phyloP scores from a whole-genome alignment of 1,284 basidiomycete species.

The Melampsora allii-populina region DNA sequence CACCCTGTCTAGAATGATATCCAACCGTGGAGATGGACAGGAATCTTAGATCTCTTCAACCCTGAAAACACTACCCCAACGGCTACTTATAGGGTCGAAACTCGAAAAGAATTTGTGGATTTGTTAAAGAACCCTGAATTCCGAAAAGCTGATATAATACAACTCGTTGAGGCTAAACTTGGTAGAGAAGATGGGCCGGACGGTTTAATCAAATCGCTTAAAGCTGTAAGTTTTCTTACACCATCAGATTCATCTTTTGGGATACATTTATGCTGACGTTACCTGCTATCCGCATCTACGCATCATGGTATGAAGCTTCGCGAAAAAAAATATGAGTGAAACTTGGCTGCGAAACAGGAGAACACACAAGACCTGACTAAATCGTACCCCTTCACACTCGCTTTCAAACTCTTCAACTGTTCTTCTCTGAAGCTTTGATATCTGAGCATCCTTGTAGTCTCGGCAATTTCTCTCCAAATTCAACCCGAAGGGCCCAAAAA shows the following conservation, averaged over 20 bases:
- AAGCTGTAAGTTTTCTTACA: constrained; percentile 46
- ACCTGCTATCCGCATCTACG: no score
- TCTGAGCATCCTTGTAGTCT: no score
- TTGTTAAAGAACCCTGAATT: constrained; percentile 65
- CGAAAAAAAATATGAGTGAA: background rate
- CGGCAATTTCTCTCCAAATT: no score
- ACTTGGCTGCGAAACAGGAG: background rate
- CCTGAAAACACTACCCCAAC: constrained; percentile 56
- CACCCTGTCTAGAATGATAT: constrained; percentile 50
- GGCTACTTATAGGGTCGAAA: constrained; percentile 60
- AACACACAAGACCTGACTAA: background rate
- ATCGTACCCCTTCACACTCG: no score
- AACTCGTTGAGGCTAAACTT: constrained; percentile 77
- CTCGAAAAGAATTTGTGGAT: constrained; percentile 62
- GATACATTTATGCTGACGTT: background rate
- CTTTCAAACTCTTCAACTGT: no score
- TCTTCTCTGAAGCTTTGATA: no score
- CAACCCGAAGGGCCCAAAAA: no score
- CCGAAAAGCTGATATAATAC: constrained; percentile 62
- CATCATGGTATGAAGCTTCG: no score
- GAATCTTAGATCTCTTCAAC: constrained; percentile 50
- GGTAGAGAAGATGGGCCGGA: constrained; percentile 67
- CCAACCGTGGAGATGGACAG: constrained; percentile 47
- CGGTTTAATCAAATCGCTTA: constrained; percentile 60
- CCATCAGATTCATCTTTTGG: background rate